phyloP scores from a whole-genome alignment of 2,329 filamentous ascomycete species.

The Curvularia lunata region DNA sequence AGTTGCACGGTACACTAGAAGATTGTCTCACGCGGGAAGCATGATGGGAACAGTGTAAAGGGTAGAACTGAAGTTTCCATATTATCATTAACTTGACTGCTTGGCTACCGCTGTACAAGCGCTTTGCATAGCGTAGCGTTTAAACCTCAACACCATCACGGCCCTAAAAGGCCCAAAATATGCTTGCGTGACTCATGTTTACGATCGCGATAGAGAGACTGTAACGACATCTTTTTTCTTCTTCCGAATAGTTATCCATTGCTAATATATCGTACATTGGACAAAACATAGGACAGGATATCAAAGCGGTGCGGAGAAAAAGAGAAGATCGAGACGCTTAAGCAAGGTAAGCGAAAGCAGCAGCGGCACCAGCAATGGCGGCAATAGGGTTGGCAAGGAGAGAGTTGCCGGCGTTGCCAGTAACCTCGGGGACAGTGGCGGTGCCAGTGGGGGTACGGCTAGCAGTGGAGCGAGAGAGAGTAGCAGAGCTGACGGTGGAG shows the following conservation, averaged over 20 bases:
- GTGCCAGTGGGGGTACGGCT: constrained; percentile 25
- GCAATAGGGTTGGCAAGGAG: constrained; percentile 48
- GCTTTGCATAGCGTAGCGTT: constrained; percentile 32
- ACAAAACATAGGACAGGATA: constrained; percentile 12
- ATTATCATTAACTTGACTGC: constrained; percentile 23
- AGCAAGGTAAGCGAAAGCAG: constrained; percentile 51
- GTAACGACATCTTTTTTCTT: not conserved
- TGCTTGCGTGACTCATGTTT: constrained; percentile 23
- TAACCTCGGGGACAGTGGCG: constrained; percentile 19
- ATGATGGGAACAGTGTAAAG: no score
- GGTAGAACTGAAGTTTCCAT: not conserved
- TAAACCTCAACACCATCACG: not conserved
- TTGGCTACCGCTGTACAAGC: constrained; percentile 32
- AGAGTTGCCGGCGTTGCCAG: constrained; percentile 37
- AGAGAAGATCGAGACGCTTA: constrained; percentile 28
- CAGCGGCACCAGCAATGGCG: constrained; percentile 50
- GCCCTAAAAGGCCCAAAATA: constrained; percentile 1
- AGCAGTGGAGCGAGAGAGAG: constrained; percentile 29
- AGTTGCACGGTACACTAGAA: no score
- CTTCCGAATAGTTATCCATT: constrained; percentile 24
- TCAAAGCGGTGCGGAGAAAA: not conserved
- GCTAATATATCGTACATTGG: constrained; percentile 23
- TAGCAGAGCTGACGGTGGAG: constrained; percentile 36
- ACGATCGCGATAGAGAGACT: not conserved
- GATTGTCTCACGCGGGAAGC: no score